These are phyloP conservation scores for Salix caprea DNA, from an alignment of 345 rosid species.

Conservation along the genomic window DNA sequence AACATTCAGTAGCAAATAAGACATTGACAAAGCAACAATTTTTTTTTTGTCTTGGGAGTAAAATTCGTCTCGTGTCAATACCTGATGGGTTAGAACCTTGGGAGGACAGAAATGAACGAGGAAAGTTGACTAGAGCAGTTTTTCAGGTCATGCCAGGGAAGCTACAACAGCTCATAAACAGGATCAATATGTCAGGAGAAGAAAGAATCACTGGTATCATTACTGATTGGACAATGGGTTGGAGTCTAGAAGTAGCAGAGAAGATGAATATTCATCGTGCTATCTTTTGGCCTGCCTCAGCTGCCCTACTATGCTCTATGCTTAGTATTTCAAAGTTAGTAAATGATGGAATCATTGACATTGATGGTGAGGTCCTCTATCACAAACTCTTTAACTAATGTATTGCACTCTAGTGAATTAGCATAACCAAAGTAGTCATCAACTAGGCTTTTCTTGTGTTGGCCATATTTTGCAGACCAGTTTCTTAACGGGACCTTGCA, in stretches of 20 bases:
- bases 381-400: neutral
- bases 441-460: neutral
- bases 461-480: neutral
- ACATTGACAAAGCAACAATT: no score
- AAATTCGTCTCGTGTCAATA: slow-evolving; percentile 2
- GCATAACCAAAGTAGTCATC: neutral
- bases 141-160: slow-evolving; percentile 8
- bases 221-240: neutral
- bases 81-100: neutral
- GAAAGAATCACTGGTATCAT: neutral
- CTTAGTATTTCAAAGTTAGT: neutral
- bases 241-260: neutral
- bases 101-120: neutral
- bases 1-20: no score
- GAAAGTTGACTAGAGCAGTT: neutral
- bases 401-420: neutral
- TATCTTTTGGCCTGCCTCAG: slow-evolving; percentile 1
- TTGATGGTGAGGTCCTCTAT: neutral
- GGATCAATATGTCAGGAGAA: neutral
- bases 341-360: neutral
- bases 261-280: neutral
- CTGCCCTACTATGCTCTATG: neutral
- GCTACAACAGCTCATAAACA: neutral
- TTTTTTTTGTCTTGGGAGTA: neutral
- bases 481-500: neutral